Percentiles rank a stretch among this genome's conserved stretches.
phyloP scores from a whole-genome alignment of 2,329 filamentous ascomycete species.

The Penicillium brasilianum region DNA sequence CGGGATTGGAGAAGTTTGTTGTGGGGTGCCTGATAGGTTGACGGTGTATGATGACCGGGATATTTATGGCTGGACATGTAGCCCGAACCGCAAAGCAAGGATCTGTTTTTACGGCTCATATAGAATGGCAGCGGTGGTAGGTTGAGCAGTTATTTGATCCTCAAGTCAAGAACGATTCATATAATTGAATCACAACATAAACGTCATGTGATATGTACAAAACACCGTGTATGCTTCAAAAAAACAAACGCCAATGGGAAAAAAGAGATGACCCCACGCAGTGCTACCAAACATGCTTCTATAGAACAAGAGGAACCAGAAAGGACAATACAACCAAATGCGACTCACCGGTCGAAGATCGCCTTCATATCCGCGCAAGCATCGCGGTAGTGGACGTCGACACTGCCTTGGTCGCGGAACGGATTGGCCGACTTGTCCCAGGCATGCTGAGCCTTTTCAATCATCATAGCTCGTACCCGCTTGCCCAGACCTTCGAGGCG shows the following conservation, averaged over 20 bases:
- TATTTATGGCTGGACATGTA: neutral
- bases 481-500: slow-evolving; percentile 51
- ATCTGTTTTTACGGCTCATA: neutral
- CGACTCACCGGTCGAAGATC: slow-evolving; percentile 42
- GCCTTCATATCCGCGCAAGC: slow-evolving; percentile 51
- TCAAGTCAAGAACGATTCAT: neutral
- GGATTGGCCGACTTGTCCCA: slow-evolving; percentile 57
- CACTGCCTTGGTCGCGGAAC: slow-evolving; percentile 50
- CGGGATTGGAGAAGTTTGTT: too few relatives aligned
- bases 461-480: slow-evolving; percentile 51
- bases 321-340: neutral
- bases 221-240: slow-evolving; percentile 16
- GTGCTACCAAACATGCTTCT: slow-evolving; percentile 9
- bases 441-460: slow-evolving; percentile 52
- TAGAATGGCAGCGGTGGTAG: neutral
- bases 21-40: neutral
- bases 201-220: slow-evolving; percentile 2
- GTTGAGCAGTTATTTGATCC: neutral
- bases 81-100: neutral
- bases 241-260: slow-evolving; percentile 9
- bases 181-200: neutral
- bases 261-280: slow-evolving; percentile 1
- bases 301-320: neutral
- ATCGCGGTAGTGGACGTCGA: slow-evolving; percentile 50
- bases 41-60: neutral